Conservation (phyloP, 768 basidiomycete species). For the Amanita thiersii region DNA sequence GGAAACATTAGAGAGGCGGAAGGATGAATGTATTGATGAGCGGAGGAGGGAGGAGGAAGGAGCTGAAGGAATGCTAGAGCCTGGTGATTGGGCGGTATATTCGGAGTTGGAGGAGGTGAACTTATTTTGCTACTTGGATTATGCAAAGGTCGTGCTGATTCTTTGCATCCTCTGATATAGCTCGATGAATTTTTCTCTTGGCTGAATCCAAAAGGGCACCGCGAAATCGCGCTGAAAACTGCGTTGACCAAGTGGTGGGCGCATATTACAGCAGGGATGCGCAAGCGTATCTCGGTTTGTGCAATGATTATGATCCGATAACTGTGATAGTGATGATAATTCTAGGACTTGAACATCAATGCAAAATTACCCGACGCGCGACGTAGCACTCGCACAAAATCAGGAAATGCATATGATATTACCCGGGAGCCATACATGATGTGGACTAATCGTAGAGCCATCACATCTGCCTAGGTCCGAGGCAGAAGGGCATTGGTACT, state of each 20-base stretch:
- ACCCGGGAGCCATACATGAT: slow-evolving; percentile 79
- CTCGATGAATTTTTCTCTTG: slow-evolving; percentile 78
- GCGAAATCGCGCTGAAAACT: slow-evolving; percentile 77
- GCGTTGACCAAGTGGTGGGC: slow-evolving; percentile 76
- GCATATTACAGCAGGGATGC: slow-evolving; percentile 73
- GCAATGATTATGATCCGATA: slow-evolving; percentile 8
- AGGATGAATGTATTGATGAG: slow-evolving; percentile 47
- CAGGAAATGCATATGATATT: slow-evolving; percentile 50
- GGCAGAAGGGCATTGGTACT: background rate
- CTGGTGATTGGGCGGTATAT: slow-evolving; percentile 89
- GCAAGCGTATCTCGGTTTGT: slow-evolving; percentile 68
- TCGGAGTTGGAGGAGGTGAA: slow-evolving; percentile 82
- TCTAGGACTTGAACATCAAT: slow-evolving; percentile 60
- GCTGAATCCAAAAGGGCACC: slow-evolving; percentile 87
- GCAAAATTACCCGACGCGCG: slow-evolving; percentile 74
- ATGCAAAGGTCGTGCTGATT: slow-evolving; percentile 9
- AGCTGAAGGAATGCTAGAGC: slow-evolving; percentile 57
- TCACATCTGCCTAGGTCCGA: slow-evolving; percentile 27
- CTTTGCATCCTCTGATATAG: slow-evolving; percentile 35
- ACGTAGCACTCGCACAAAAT: slow-evolving; percentile 66
- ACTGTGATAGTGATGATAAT: slow-evolving; percentile 12
- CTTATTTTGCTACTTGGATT: slow-evolving; percentile 7
- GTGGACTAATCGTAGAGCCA: slow-evolving; percentile 79
- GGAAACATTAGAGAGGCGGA: slow-evolving; percentile 57
- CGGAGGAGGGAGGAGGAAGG: slow-evolving; percentile 77